Evolutionary conservation across 2,329 filamentous ascomycete genomes (phyloP), one percentile per base, ranked within the genome.

Genomic region (Pezicula rhizophila): DNA sequence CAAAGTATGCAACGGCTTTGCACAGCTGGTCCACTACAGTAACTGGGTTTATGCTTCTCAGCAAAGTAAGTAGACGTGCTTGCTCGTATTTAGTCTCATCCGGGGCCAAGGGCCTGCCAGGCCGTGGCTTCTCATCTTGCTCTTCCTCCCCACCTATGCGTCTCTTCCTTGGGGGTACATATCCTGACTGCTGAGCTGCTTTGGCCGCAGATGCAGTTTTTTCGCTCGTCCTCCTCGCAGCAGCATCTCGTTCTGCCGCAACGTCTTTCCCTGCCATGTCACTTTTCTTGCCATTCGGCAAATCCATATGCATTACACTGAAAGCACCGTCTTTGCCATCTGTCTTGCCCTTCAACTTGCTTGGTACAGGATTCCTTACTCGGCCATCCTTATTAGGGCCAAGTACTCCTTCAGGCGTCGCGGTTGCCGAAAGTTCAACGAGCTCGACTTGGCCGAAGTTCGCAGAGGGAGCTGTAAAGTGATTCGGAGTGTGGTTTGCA

Each of bases 1-100:
- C 80, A 63, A 84, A 84, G 56, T 80, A 83, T n/a, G 76, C 73
- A 47, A 84, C 60, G 2, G 78, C 80, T 56, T 76, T 82, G 59
- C 78, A 83, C 31, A 85, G 68, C 57, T 82, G 79, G 51, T 84
- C 79, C 17, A 83, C 79, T 0, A 84, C 77, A 3, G 71, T 67
- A 8, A 72, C 58, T 8, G 80, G 80, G 53, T 78, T 72, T 10
- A 84, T 65, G 38, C 71, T 76, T 42, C 76, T 72, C 17, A 85
- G 63, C 11, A 84, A 66, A 5, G 75, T 77, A 41, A 84, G 66
- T 2, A 84, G 66, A 26, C 81, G 74, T 51, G 77, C 75, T 59
- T 84, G 80, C 57, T 85, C 79, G 10, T 69, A 58, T 61, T 82
- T 84, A 26, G 72, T 75, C 55, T 82, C 75, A 15, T 67, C 65